A percentile compares a stretch with the other conserved stretches of the same genome.
phyloP scores from a whole-genome alignment of 1,284 basidiomycete species.

The Puccinia horiana region DNA sequence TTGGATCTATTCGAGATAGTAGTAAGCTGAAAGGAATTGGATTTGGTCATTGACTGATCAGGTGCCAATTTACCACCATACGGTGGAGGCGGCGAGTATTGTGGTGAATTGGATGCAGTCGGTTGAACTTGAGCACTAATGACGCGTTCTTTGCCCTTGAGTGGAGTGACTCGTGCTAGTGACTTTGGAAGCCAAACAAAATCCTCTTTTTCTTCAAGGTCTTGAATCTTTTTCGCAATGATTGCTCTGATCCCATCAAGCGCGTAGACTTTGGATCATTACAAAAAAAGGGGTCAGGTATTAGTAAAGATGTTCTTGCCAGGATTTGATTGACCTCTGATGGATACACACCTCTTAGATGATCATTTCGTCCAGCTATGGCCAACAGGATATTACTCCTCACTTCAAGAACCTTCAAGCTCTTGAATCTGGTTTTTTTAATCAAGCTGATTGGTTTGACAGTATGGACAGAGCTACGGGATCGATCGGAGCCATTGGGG shows the following conservation, averaged over 20 bases:
- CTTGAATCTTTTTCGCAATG: conserved; percentile 55
- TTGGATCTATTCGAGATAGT: background rate
- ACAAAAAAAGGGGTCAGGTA: background rate
- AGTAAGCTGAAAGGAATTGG: conserved; percentile 26
- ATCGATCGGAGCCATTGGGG: conserved; percentile 23
- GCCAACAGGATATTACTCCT: conserved; percentile 56
- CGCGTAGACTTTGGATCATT: conserved; percentile 52
- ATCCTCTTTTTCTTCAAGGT: conserved; percentile 42
- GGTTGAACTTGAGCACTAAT: conserved; percentile 3
- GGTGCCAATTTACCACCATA: conserved; percentile 22
- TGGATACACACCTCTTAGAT: conserved; percentile 52
- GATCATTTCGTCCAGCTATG: conserved; percentile 56
- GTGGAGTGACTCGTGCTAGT: background rate
- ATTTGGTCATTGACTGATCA: conserved; percentile 35
- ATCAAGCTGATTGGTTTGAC: conserved; percentile 55
- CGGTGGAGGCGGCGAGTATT: conserved; percentile 39
- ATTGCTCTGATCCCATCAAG: conserved; percentile 55
- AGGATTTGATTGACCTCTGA: background rate
- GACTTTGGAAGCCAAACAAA: conserved; percentile 36
- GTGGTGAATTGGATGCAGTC: conserved; percentile 23
- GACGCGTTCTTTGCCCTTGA: conserved; percentile 39
- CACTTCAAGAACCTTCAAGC: conserved; percentile 54
- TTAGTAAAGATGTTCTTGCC: background rate
- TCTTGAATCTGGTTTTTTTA: conserved; percentile 56
- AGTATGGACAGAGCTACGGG: conserved; percentile 17